phyloP scores from a whole-genome alignment of 257 asterid species.

The Ophiorrhiza pumila region DNA sequence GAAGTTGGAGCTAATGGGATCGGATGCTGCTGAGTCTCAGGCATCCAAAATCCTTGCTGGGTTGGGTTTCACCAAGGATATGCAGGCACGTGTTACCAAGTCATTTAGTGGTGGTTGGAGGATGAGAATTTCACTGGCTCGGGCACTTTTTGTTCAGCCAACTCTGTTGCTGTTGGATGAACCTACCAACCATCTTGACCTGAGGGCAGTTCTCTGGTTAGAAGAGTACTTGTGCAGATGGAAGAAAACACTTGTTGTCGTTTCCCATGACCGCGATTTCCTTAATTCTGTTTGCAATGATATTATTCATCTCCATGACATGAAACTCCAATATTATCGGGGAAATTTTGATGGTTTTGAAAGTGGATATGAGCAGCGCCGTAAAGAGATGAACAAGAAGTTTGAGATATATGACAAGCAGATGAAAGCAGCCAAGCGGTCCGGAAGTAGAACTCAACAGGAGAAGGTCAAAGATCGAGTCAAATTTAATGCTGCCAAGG shows the following conservation, averaged over 20 bases:
- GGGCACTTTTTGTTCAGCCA: constrained; percentile 39
- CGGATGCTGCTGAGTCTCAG: constrained; percentile 38
- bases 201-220: constrained; percentile 37
- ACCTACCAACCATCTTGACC: constrained; percentile 38
- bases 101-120: constrained; percentile 42
- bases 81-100: constrained; percentile 30
- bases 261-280: constrained; percentile 35
- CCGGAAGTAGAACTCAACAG: constrained; percentile 25
- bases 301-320: constrained; percentile 29
- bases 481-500: constrained; percentile 23
- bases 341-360: constrained; percentile 29
- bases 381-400: constrained; percentile 32
- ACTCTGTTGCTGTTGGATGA: constrained; percentile 35
- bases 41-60: constrained; percentile 39
- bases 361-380: constrained; percentile 30
- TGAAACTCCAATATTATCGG: constrained; percentile 33
- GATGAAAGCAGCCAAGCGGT: constrained; percentile 30
- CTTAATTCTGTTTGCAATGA: constrained; percentile 31
- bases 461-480: constrained; percentile 32
- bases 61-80: constrained; percentile 36
- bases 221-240: constrained; percentile 38
- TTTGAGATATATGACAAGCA: constrained; percentile 24
- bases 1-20: constrained; percentile 28
- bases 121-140: constrained; percentile 38
- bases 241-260: constrained; percentile 39